Evolutionary conservation across 148 eudicot genomes (phyloP).

Genomic region (Vaccinium myrtillus): DNA sequence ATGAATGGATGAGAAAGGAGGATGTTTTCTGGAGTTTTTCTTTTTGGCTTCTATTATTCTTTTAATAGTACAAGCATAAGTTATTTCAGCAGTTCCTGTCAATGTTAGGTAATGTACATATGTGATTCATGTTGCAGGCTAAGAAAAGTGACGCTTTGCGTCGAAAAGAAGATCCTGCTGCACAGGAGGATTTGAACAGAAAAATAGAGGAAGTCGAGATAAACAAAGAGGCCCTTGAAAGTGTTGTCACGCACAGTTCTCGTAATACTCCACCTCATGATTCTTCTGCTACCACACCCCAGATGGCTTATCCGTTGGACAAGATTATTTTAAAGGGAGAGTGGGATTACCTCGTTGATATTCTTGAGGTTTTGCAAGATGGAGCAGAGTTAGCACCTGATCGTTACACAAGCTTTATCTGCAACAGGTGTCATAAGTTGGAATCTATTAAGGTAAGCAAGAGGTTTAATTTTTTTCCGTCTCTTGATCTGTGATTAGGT

Average conservation of each 20-base stretch:
- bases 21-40: not conserved
- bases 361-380: constrained; percentile 38
- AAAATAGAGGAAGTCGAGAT: constrained; percentile 36
- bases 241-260: constrained; percentile 29
- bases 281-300: constrained; percentile 58
- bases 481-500: not conserved
- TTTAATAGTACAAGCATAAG: not conserved
- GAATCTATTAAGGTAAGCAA: constrained; percentile 50
- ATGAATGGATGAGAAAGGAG: not conserved
- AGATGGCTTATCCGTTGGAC: constrained; percentile 79
- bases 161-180: constrained; percentile 29
- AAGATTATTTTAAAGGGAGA: constrained; percentile 77
- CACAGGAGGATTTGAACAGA: constrained; percentile 29
- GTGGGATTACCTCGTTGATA: constrained; percentile 65
- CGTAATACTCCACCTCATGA: constrained; percentile 73
- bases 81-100: not conserved
- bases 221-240: constrained; percentile 59
- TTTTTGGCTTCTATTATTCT: not conserved
- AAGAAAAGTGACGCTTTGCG: constrained; percentile 29
- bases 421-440: constrained; percentile 60
- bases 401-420: constrained; percentile 62
- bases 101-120: not conserved
- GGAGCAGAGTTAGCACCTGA: constrained; percentile 49
- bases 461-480: not conserved
- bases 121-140: constrained; percentile 35